A percentile compares a stretch with the other conserved stretches of the same genome.
Conservation (phyloP, 163 green algal genomes). For the Coccomyxa subellipsoidea region DNA sequence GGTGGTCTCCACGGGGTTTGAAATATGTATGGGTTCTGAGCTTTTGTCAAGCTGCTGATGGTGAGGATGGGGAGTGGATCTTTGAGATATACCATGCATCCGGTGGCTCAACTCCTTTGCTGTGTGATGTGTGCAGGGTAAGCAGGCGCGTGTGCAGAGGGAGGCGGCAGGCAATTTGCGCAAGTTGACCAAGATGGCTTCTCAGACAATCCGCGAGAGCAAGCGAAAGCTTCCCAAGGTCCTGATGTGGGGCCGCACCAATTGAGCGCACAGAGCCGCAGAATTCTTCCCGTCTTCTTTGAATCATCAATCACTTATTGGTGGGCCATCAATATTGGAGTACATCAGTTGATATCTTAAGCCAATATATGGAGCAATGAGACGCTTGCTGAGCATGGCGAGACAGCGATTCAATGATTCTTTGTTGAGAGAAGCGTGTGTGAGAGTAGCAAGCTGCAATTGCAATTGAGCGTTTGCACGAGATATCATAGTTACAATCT, state of each 20-base stretch:
- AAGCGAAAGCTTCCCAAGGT: constrained; percentile 25
- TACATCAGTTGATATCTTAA: no score
- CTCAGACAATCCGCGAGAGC: constrained; percentile 17
- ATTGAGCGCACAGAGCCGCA: not conserved
- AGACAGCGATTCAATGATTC: not conserved
- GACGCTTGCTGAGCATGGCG: not conserved
- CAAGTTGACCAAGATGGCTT: constrained; percentile 11
- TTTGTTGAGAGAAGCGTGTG: constrained; percentile 11
- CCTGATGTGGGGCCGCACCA: not conserved
- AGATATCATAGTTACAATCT: no score
- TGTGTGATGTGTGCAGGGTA: not conserved
- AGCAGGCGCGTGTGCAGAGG: not conserved
- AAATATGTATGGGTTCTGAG: no score
- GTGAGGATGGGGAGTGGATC: no score
- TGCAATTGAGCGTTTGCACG: no score
- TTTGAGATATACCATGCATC: no score
- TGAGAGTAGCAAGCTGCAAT: no score
- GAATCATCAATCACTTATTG: no score
- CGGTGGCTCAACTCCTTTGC: not conserved
- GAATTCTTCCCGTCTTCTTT: not conserved
- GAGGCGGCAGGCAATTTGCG: constrained; percentile 14
- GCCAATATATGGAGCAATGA: no score
- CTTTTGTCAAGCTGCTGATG: no score
- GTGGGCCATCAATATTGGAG: no score
- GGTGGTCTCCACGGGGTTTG: no score